phyloP scores from a whole-genome alignment of 768 basidiomycete species.

The Podaxis sp. region DNA sequence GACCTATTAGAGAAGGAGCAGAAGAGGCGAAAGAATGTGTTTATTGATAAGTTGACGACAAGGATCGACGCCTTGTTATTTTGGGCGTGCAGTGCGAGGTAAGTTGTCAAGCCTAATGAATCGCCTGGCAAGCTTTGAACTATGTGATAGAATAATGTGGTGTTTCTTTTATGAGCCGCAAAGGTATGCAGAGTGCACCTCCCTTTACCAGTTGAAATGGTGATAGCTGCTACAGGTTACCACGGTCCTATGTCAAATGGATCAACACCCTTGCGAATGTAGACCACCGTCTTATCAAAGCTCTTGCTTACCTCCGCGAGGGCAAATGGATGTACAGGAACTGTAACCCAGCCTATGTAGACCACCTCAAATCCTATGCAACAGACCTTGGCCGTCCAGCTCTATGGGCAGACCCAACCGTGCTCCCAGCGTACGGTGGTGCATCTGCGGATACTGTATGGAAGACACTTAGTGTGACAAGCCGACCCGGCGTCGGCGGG shows the following conservation, averaged over 20 bases:
- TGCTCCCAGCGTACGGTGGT: conserved; percentile 67
- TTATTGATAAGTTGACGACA: conserved; percentile 34
- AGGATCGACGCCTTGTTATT: conserved; percentile 70
- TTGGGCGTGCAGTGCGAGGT: conserved; percentile 81
- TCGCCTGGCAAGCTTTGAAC: conserved; percentile 13
- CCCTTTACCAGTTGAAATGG: neutral
- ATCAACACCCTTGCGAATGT: conserved; percentile 69
- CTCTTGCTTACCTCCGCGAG: conserved; percentile 52
- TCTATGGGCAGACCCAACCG: conserved; percentile 61
- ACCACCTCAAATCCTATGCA: conserved; percentile 48
- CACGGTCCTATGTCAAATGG: conserved; percentile 75
- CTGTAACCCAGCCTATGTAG: conserved; percentile 36
- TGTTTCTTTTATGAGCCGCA: conserved; percentile 80
- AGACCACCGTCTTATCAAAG: conserved; percentile 56
- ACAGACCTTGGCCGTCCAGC: conserved; percentile 56
- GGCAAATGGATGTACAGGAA: conserved; percentile 61
- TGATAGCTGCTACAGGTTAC: conserved; percentile 39
- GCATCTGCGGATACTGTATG: conserved; percentile 49
- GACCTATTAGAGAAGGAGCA: conserved; percentile 28
- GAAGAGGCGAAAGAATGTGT: conserved; percentile 25
- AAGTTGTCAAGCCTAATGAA: conserved; percentile 17
- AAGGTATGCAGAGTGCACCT: conserved; percentile 41
- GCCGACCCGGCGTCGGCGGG: conserved; percentile 60
- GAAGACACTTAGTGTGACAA: conserved; percentile 53
- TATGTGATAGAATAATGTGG: conserved; percentile 74